Base-by-base conservation (phyloP, 257 asterid species). In the Nicotiana tomentosiformis region DNA sequence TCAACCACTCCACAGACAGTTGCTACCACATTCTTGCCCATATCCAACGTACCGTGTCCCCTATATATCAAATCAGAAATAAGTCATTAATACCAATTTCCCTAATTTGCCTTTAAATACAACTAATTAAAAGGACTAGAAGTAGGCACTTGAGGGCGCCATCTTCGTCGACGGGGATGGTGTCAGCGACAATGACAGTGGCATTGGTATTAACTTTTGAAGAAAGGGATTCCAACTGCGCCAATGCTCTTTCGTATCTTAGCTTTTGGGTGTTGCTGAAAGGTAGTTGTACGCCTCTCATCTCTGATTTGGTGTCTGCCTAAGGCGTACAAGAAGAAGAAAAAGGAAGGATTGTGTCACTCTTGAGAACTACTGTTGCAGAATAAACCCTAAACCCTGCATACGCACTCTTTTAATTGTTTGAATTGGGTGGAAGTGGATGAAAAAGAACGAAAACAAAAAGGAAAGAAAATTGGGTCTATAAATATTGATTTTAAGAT, bases 21-120 rank as follows among this genome's bases (percentile, higher is more conserved):
- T 46, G 98, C 98, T 82, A 90, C 91, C 82, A 95, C 84, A 51
- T 87, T 90, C 5, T 93, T 97, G 20, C 90, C 91, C 88, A 91
- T 81, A 86, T 95, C 97, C 85, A 89, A 83, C 39, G 98, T 95
- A 70, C 99, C 99, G 56, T 95, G 99, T 67, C 99, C 99, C 94
- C 99, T 95, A 66, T 7, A 61, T 37, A 4, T 15, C 20, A 81
- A 53, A 78, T 16, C 5, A 69, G 20, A 56, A 78, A 53, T 15
- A n/a, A n/a, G 60, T 0, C 5, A 60, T 33, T 15, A 15, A 33
- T 20, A 20, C 55, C 72, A 29, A 78, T 55, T 18, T 69, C 6
- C 33, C 6, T 61, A 33, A 53, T 77, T 77, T 60, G 55, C 51
- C 51, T 11, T 43, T 2, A 43, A 43, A 43, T 9, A 43, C 12